These are phyloP conservation scores for Hypoxylon intermedium DNA, from an alignment of 495 filamentous ascomycete species.

Conservation along the genomic window DNA sequence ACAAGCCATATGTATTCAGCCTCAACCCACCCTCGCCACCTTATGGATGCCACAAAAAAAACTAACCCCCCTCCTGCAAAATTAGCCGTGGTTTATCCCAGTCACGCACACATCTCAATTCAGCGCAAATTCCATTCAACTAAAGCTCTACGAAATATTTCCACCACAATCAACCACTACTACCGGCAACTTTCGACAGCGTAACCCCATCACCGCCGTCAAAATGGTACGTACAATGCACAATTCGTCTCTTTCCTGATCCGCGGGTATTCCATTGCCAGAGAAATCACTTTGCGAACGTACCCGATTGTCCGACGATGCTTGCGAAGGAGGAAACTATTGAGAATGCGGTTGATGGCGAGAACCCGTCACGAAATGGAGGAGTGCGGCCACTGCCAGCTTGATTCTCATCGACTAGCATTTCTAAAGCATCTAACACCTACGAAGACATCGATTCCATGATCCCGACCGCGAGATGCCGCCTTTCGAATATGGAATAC, in stretches of 20 bases:
- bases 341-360: neutral
- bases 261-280: neutral
- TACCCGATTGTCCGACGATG: neutral
- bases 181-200: conserved; percentile 30
- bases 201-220: conserved; percentile 27
- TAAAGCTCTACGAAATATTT: conserved; percentile 26
- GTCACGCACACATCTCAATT: conserved; percentile 40
- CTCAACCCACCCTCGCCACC: neutral
- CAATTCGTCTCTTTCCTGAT: conserved; percentile 9
- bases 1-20: neutral
- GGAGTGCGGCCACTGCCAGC: neutral
- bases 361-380: conserved; percentile 10
- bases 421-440: neutral
- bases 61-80: neutral
- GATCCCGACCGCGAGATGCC: neutral
- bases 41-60: neutral
- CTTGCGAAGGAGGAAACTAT: conserved; percentile 9
- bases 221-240: conserved; percentile 36
- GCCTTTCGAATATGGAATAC: conserved; percentile 2
- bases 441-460: neutral
- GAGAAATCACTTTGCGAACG: neutral
- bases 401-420: neutral
- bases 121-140: conserved; percentile 27
- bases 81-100: conserved; percentile 36
- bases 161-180: conserved; percentile 19